Evolutionary conservation across 805 yeast species (phyloP).

Genomic region (Cephaloascus albidus): DNA sequence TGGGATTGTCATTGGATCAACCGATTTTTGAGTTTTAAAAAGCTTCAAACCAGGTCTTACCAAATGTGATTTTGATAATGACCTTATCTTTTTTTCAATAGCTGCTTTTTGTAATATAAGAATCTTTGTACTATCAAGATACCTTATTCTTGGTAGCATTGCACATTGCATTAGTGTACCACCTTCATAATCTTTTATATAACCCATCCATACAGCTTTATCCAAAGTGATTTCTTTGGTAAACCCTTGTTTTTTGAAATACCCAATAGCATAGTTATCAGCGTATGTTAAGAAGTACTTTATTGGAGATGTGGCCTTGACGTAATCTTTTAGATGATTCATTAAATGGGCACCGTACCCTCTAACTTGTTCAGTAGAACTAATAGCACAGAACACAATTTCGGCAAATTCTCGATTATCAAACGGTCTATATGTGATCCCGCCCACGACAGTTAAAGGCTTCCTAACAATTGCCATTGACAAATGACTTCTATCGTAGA

Average conservation of each 20-base stretch:
- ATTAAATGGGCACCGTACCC: conserved; percentile 98
- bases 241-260: conserved; percentile 96
- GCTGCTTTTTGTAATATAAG: conserved; percentile 87
- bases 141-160: conserved; percentile 83
- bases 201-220: conserved; percentile 91
- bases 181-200: conserved; percentile 97
- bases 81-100: conserved; percentile 71
- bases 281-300: conserved; percentile 91
- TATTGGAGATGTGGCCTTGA: conserved; percentile 76
- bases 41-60: conserved; percentile 74
- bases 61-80: conserved; percentile 69
- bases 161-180: conserved; percentile 97
- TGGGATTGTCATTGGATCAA: conserved; percentile 83
- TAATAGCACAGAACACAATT: conserved; percentile 96
- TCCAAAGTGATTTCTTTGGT: conserved; percentile 90
- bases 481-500: conserved; percentile 87
- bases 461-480: conserved; percentile 94
- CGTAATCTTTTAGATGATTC: conserved; percentile 97
- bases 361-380: conserved; percentile 94
- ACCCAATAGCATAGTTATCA: conserved; percentile 97
- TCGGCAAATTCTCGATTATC: conserved; percentile 89
- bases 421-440: conserved; percentile 93
- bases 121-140: conserved; percentile 82
- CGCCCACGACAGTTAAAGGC: conserved; percentile 94
- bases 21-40: conserved; percentile 45